Percentiles rank a stretch among this genome's conserved stretches.
Conservation (phyloP, 2,329 filamentous ascomycete species). For the Macrophomina phaseolina region DNA sequence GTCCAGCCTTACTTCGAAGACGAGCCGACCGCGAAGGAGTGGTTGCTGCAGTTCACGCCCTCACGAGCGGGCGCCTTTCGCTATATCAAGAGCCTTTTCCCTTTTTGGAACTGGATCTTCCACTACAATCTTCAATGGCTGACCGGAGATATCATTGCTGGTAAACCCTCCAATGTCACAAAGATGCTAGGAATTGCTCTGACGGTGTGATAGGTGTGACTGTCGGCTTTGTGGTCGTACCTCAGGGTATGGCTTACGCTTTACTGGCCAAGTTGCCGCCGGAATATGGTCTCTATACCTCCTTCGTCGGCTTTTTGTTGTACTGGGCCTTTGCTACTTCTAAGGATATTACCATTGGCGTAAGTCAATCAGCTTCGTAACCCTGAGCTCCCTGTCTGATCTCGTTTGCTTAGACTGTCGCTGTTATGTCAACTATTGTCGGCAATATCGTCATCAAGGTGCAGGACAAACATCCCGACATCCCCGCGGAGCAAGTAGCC, state of each 20-base stretch:
- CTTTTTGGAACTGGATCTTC: conserved; percentile 36
- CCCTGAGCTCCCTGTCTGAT: conserved; percentile 12
- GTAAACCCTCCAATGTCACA: conserved; percentile 28
- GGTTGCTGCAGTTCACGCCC: conserved; percentile 35
- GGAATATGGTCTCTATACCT: conserved; percentile 88
- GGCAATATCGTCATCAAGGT: conserved; percentile 77
- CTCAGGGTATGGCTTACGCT: conserved; percentile 95
- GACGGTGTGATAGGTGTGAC: conserved; percentile 52
- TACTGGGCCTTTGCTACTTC: conserved; percentile 99
- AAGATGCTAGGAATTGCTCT: not conserved
- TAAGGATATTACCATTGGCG: conserved; percentile 95
- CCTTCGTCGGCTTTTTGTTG: conserved; percentile 89
- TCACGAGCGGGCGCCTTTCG: conserved; percentile 33
- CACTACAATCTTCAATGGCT: conserved; percentile 42
- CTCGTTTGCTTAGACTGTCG: conserved; percentile 69
- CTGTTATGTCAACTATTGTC: conserved; percentile 88
- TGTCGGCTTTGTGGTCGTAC: conserved; percentile 80
- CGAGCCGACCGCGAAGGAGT: conserved; percentile 39
- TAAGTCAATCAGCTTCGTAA: conserved; percentile 53
- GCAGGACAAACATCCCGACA: conserved; percentile 60
- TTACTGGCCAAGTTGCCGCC: conserved; percentile 75
- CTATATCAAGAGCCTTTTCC: conserved; percentile 39
- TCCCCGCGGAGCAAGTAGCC: conserved; percentile 71
- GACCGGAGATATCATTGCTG: conserved; percentile 39
- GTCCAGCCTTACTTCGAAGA: conserved; percentile 37